Evolutionary conservation across 768 basidiomycete species (phyloP), one percentile per base, ranked within the genome.

Genomic region (Kondoa subrosea): DNA sequence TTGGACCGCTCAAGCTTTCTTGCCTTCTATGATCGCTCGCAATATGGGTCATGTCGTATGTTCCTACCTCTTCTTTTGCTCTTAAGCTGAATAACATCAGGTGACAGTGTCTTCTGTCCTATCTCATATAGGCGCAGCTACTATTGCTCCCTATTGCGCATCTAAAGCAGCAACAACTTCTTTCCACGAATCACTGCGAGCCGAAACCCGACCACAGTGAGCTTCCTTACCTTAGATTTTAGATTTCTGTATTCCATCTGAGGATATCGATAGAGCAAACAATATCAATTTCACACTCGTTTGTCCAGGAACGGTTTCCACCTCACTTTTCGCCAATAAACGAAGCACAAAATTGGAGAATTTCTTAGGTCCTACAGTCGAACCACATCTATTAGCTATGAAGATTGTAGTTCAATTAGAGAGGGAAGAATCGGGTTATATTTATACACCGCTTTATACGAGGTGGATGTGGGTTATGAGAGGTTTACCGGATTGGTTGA

Each of bases 1-100:
- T 76, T 95, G 89, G 87, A 87, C 84, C 2, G 77, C 95, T 69
- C 91, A 93, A 74, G 87, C 88, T 0, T 97, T 99, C 81, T 80
- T 99, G 29, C 95, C 95, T 4, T 81, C 81, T 31, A 86, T 99
- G 84, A 80, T 97, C 65, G 83, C 82, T 74, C 79, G 79, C 40
- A 87, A 87, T 63, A 77, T 78, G 1, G 95, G 95, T 0, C 95
- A 99, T 74, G 84, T 99, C 69, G 89, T 88, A 76, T 68, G 69
- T 66, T 65, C 69, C 59, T 64, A 65, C 65, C 21, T n/a, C n/a
- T 68, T 17, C 70, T 68, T 3, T 70, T 90, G 87, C 78, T 95
- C 68, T 57, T 33, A 21, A 31, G 27, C 14, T 56, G 40, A 25
- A 68, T 68, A 57, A 30, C 32, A 67, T 14, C 27, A 57, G 30